Evolutionary conservation across 495 filamentous ascomycete genomes (phyloP), one percentile per base, ranked within the genome.

Genomic region (Tuber aestivum): DNA sequence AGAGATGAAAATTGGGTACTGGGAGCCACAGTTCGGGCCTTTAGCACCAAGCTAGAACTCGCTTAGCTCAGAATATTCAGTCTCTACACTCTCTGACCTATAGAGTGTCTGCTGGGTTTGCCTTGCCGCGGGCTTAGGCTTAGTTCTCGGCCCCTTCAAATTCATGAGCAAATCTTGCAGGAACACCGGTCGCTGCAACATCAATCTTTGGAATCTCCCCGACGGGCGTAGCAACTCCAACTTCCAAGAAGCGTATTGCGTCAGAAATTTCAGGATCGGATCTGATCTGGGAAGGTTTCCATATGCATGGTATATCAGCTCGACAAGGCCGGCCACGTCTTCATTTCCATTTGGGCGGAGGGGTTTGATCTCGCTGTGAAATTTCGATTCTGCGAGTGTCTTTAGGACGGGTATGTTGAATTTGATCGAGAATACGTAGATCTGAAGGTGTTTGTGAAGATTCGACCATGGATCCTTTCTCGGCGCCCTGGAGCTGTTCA

Each of bases 301-400:
- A 32, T 32, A 65, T 3, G 56, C 56, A 65, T 32, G 32, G 0
- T 14, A 12, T 32, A 65, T 32, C n/a, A 32, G n/a, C n/a, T 14
- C 5, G 0, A 65, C 3, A 12, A 65, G n/a, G 12, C 56, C 56
- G 14, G 27, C 0, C n/a, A 3, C 56, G 32, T 65, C 56, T 32
- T 32, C 7, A 0, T 14, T 32, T 0, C 3, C 32, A 0, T 32
- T 14, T 4, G 27, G 56, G 10, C 14, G 10, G 8, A 32, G 0
- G 23, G 8, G 3, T 0, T 9, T 18, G 56, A 65, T 32, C n/a
- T 32, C 14, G 0, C 10, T 18, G 56, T 65, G 3, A 65, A 65
- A 32, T 32, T 65, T 32, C 56, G 56, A 65, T 7, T 32, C n/a
- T 6, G 56, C 56, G 56, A 65, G 56, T 12, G 16, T 2, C 6